Base-by-base conservation (phyloP, 164 flowering plant species). In the Kingdonia uniflora region DNA sequence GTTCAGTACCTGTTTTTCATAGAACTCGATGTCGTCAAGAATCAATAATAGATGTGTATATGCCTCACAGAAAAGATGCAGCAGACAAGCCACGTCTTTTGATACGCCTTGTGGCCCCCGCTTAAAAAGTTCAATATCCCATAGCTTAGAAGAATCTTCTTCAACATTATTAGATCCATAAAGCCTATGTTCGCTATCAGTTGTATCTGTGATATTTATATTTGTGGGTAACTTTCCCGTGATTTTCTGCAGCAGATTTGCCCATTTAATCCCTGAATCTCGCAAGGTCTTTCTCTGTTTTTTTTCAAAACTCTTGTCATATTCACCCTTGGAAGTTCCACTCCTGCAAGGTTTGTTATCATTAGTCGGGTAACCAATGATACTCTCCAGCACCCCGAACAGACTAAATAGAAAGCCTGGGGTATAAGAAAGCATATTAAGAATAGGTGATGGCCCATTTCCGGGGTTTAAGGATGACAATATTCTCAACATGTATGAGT, bases 1-100 rank as follows among this genome's bases (percentile, higher is more conserved):
- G n/a, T n/a, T n/a, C n/a, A n/a, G 19, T 73, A 89, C 99, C 97
- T 92, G 97, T 57, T 85, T 92, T 59, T 92, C 97, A 65, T 89
- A 86, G 74, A 92, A 92, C 59, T 92, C 97, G 37, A 80, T 74
- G 73, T 92, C 99, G 76, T 92, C 99, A 61, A 92, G 95, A 62
- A 92, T 76, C 63, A 92, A 57, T 42, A 92, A 76, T 51, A 92
- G 70, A 64, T 89, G 99, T 26, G 97, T 77, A 74, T 89, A 92
- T 52, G 76, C 64, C 12, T 95, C 85, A 76, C 84, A 84, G 58
- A 92, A 92, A 58, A 92, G 75, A 74, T 84, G 86, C 62, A 92
- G 84, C 63, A 86, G 63, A 63, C 78, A 79, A 33, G 77, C 65
- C 53, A 65, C 52, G 45, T 80, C 87, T 58, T 75, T 81, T 37